Evolutionary conservation across 108 stramenopile species (phyloP).

Genomic region (Nitzschia putrida): DNA sequence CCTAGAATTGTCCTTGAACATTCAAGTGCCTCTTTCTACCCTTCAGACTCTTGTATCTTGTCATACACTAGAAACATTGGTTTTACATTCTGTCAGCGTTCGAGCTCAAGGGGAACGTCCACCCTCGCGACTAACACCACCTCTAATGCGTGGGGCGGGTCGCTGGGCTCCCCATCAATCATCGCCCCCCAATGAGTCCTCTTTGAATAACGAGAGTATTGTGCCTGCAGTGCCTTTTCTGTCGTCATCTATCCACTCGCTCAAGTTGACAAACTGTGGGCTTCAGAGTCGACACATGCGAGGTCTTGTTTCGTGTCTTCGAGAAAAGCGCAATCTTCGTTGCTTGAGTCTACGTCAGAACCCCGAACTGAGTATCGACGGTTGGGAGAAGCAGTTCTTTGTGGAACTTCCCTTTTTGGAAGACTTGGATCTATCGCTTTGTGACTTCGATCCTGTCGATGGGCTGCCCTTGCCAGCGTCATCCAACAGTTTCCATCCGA

Average conservation of each 20-base stretch:
- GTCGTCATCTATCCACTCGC: constrained; percentile 12
- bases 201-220: constrained; percentile 12
- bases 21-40: constrained; percentile 13
- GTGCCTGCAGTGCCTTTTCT: constrained; percentile 16
- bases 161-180: too few relatives aligned
- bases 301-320: constrained; percentile 10
- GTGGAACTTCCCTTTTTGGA: constrained; percentile 13
- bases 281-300: constrained; percentile 23
- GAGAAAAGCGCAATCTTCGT: constrained; percentile 23
- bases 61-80: too few relatives aligned
- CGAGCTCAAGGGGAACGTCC: too few relatives aligned
- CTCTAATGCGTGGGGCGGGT: too few relatives aligned
- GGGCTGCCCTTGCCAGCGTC: constrained; percentile 16
- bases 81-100: too few relatives aligned
- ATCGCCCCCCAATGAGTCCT: too few relatives aligned
- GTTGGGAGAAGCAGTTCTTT: constrained; percentile 22
- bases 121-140: too few relatives aligned
- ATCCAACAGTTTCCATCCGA: constrained; percentile 2
- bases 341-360: constrained; percentile 31
- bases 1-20: constrained; percentile 24
- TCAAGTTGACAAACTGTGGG: constrained; percentile 31
- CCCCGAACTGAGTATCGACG: constrained; percentile 8
- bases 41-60: constrained; percentile 18
- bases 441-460: constrained; percentile 32
- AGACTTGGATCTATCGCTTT: constrained; percentile 32